Conservation (phyloP, 441 rosid genomes). For the Francoa sonchifolia region DNA sequence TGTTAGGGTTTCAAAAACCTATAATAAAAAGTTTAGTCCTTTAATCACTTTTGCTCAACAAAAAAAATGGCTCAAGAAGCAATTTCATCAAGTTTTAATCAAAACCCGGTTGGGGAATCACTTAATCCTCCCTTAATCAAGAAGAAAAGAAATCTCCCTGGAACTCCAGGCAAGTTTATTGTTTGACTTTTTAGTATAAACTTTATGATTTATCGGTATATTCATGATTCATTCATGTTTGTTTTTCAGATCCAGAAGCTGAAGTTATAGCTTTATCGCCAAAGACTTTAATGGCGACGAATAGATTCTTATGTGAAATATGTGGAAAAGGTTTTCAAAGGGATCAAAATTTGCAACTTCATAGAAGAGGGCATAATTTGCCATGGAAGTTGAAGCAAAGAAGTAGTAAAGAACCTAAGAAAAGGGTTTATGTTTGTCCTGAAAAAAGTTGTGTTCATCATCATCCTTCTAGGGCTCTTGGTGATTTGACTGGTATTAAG, state of each 20-base stretch:
- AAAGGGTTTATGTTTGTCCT: slow-evolving; percentile 87
- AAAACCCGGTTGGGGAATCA: slow-evolving; percentile 32
- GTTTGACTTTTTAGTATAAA: neutral
- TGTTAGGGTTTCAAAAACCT: slow-evolving; percentile 38
- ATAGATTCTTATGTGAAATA: slow-evolving; percentile 79
- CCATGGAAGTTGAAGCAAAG: slow-evolving; percentile 99
- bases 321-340: slow-evolving; percentile 91
- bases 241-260: slow-evolving; percentile 99
- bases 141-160: slow-evolving; percentile 90
- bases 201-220: no score
- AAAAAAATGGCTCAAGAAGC: slow-evolving; percentile 27
- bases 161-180: slow-evolving; percentile 63
- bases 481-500: slow-evolving; percentile 89
- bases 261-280: slow-evolving; percentile 91
- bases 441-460: slow-evolving; percentile 77
- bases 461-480: slow-evolving; percentile 78
- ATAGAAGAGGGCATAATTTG: slow-evolving; percentile 81
- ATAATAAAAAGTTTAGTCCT: no score
- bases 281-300: slow-evolving; percentile 87
- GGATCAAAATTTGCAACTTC: slow-evolving; percentile 89
- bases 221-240: no score
- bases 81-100: slow-evolving; percentile 25
- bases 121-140: slow-evolving; percentile 28
- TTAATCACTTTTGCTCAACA: no score
- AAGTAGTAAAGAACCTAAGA: slow-evolving; percentile 53